These are phyloP conservation scores for Plectranthus barbatus DNA, from an alignment of 257 asterid species.

Conservation along the genomic window DNA sequence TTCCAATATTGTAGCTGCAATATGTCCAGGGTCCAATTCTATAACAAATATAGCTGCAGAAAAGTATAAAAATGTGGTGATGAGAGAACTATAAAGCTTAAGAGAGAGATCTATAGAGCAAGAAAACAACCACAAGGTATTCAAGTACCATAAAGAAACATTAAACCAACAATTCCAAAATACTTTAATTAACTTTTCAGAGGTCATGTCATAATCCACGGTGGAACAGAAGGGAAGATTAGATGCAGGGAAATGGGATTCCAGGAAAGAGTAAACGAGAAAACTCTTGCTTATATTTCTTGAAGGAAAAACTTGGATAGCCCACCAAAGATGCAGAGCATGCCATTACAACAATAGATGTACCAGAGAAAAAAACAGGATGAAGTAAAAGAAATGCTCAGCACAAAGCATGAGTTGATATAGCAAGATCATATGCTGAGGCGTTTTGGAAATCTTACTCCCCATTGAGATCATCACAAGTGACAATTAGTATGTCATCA, in stretches of 20 bases:
- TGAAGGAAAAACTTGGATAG: neutral
- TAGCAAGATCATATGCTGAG: neutral
- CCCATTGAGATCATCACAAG: neutral
- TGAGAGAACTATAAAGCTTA: neutral
- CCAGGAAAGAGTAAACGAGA: neutral
- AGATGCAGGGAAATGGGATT: neutral
- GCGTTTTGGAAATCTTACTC: neutral
- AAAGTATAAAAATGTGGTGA: neutral
- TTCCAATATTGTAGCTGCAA: neutral
- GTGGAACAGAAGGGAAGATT: neutral
- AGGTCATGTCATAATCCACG: neutral
- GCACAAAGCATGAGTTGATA: neutral
- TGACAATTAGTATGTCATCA: neutral
- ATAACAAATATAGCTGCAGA: neutral
- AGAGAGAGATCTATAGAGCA: neutral
- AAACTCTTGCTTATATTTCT: neutral
- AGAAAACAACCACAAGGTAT: neutral
- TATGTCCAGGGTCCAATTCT: neutral
- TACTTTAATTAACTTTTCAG: neutral
- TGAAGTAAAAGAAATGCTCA: neutral
- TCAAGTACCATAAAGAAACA: neutral
- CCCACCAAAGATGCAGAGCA: neutral
- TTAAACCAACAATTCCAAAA: neutral
- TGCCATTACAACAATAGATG: neutral
- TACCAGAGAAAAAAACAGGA: neutral